These are phyloP conservation scores for Boletus barrowsii DNA, from an alignment of 768 basidiomycete genomes.

Conservation along the genomic window DNA sequence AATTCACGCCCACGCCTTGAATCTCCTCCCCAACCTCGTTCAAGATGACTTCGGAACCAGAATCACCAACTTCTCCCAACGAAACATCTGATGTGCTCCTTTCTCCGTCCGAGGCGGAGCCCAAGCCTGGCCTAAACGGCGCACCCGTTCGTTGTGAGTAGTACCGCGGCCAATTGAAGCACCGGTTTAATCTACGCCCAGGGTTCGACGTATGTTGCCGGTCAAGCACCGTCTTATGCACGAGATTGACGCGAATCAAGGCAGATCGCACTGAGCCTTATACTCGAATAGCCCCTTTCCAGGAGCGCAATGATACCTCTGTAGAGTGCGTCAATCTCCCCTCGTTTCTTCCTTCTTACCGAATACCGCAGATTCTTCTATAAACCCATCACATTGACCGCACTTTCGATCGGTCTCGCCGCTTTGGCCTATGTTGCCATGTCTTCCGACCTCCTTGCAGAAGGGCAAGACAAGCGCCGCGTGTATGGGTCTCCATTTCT, in stretches of 20 bases:
- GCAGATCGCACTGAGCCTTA: constrained; percentile 83
- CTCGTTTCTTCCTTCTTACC: not conserved
- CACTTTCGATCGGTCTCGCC: constrained; percentile 62
- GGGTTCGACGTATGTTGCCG: constrained; percentile 78
- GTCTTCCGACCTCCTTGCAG: constrained; percentile 79
- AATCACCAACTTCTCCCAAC: constrained; percentile 39
- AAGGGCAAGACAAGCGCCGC: constrained; percentile 77
- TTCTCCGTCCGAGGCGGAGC: constrained; percentile 54
- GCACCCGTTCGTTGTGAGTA: constrained; percentile 78
- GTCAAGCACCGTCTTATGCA: constrained; percentile 5
- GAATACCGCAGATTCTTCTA: constrained; percentile 70
- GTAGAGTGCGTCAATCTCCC: constrained; percentile 56
- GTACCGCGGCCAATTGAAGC: not conserved
- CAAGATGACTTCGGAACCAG: constrained; percentile 20
- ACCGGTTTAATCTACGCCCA: constrained; percentile 28
- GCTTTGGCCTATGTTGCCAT: constrained; percentile 79
- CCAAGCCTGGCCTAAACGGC: constrained; percentile 71
- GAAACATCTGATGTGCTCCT: constrained; percentile 63
- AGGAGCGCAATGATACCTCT: constrained; percentile 78
- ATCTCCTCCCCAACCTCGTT: not conserved
- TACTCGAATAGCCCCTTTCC: constrained; percentile 79
- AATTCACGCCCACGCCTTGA: not conserved
- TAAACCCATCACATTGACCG: constrained; percentile 77
- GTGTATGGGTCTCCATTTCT: constrained; percentile 48
- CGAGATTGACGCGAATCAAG: constrained; percentile 37